A percentile compares a stretch with the other conserved stretches of the same genome.
phyloP scores from a whole-genome alignment of 345 rosid genomes.

The Dovyalis caffra region DNA sequence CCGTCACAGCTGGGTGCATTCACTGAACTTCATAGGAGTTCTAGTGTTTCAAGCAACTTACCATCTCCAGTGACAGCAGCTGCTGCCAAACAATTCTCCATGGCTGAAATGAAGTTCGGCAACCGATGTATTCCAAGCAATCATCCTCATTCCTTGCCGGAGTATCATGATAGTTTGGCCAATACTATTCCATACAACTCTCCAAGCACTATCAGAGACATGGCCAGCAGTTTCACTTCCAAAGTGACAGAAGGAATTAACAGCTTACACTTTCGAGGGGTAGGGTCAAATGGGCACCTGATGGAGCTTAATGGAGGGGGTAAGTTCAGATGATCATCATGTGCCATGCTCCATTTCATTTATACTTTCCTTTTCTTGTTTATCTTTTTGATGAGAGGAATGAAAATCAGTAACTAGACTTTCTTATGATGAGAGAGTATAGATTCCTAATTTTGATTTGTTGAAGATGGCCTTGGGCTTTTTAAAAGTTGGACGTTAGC shows the following conservation, averaged over 20 bases:
- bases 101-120: constrained; percentile 57
- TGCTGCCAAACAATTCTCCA: constrained; percentile 50
- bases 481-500: neutral
- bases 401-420: neutral
- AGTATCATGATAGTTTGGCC: constrained; percentile 59
- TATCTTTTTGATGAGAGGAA: neutral
- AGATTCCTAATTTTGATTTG: neutral
- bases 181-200: constrained; percentile 60
- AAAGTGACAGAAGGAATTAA: constrained; percentile 49
- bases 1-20: constrained; percentile 20
- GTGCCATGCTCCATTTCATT: constrained; percentile 5
- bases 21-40: constrained; percentile 23
- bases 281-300: constrained; percentile 41
- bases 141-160: constrained; percentile 82
- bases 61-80: constrained; percentile 60
- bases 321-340: constrained; percentile 24
- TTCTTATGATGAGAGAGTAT: neutral
- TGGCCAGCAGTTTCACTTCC: constrained; percentile 32
- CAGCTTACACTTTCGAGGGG: constrained; percentile 49
- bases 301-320: constrained; percentile 47
- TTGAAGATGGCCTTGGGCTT: neutral
- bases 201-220: constrained; percentile 33
- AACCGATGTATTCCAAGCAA: constrained; percentile 50
- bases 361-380: constrained; percentile 1
- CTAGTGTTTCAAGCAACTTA: constrained; percentile 69